Conservation (phyloP, 2,329 filamentous ascomycete species). For the Lachnellula hyalina region DNA sequence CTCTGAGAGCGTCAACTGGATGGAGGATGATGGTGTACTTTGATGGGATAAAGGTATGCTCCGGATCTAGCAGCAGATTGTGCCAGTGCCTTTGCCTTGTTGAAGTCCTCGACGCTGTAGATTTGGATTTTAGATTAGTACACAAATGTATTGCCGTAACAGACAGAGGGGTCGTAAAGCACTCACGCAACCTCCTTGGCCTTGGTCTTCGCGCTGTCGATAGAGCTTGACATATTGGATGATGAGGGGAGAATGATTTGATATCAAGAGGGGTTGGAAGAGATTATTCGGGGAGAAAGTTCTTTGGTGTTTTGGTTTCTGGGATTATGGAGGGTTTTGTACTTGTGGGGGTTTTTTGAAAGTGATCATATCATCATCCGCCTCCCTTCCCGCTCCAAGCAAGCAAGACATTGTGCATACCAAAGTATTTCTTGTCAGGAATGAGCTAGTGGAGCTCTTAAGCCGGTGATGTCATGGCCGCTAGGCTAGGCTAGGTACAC, state of each 20-base stretch:
- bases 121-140: constrained; percentile 9
- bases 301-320: too few species aligned
- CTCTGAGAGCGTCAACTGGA: not conserved
- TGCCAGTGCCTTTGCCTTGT: constrained; percentile 58
- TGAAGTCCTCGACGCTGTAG: constrained; percentile 63
- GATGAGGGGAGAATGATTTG: not conserved
- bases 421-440: too few species aligned
- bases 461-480: too few species aligned
- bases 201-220: constrained; percentile 27
- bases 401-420: too few species aligned
- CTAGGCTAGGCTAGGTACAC: too few species aligned
- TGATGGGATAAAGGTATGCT: constrained; percentile 83
- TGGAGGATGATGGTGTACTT: constrained; percentile 34
- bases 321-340: too few species aligned
- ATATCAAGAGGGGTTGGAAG: too few species aligned
- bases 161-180: not conserved
- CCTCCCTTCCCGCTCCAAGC: too few species aligned
- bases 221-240: constrained; percentile 19
- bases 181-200: constrained; percentile 33
- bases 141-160: not conserved
- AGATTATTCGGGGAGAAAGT: too few species aligned
- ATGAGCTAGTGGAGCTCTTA: too few species aligned
- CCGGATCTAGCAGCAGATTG: constrained; percentile 67
- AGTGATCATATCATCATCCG: too few species aligned
- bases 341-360: too few species aligned